A percentile compares a stretch with the other conserved stretches of the same genome.
These are phyloP conservation scores for Porcisia hertigi DNA, from an alignment of 208 protist genomes.

Conservation along the genomic window DNA sequence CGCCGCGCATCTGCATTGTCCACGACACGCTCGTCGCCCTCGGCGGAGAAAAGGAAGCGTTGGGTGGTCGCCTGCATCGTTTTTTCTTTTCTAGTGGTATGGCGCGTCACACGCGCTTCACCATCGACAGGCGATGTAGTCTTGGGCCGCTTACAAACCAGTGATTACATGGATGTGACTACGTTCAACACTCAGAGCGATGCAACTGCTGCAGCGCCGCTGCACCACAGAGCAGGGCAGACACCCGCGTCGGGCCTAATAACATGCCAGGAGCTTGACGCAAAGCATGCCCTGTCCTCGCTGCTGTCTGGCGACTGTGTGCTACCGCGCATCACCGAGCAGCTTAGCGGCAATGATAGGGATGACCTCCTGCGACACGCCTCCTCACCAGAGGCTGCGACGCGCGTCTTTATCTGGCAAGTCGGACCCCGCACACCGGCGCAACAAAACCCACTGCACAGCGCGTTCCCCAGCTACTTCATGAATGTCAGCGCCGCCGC, in stretches of 20 bases:
- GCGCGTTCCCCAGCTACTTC: background rate
- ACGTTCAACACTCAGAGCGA: background rate
- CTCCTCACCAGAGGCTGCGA: background rate
- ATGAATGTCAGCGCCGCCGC: slow-evolving; percentile 3
- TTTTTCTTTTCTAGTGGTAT: background rate
- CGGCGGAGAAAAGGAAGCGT: background rate
- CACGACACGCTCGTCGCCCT: background rate
- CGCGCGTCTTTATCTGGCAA: slow-evolving; percentile 1
- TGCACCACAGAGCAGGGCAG: background rate
- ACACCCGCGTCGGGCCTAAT: background rate
- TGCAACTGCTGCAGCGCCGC: background rate
- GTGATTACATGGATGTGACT: background rate
- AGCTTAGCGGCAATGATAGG: background rate
- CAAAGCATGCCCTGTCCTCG: background rate
- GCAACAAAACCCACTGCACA: slow-evolving; percentile 9
- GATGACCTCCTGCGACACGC: slow-evolving; percentile 1
- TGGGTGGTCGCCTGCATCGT: background rate
- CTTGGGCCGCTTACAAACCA: background rate
- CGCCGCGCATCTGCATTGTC: background rate
- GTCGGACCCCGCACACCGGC: slow-evolving; percentile 8
- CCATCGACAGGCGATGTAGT: background rate
- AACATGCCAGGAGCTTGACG: slow-evolving; percentile 7
- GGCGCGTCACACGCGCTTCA: background rate
- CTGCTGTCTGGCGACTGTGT: background rate
- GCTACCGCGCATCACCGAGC: slow-evolving; percentile 2